These are phyloP conservation scores for Colletotrichum liaoningense DNA, from an alignment of 2,329 filamentous ascomycete genomes.

Conservation along the genomic window DNA sequence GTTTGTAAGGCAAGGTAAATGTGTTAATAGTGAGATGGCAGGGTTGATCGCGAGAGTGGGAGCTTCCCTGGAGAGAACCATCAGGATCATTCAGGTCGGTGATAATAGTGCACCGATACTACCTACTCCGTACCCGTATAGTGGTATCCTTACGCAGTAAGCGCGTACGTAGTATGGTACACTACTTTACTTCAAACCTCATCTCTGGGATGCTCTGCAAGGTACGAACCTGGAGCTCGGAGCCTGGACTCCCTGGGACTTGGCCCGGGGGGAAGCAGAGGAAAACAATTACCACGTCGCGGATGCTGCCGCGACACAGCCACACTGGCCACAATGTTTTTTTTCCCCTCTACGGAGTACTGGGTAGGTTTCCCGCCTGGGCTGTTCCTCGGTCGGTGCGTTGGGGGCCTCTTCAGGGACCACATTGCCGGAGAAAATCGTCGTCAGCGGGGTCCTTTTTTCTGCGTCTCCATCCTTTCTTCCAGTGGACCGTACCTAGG, in stretches of 20 bases:
- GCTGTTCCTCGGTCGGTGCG: background rate
- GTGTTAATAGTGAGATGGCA: background rate
- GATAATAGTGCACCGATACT: background rate
- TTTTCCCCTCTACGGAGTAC: background rate
- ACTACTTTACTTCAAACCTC: too few relatives aligned
- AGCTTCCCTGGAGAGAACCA: background rate
- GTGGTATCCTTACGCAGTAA: too few relatives aligned
- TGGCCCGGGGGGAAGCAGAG: too few relatives aligned
- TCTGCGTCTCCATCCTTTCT: too few relatives aligned
- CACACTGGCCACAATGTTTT: background rate
- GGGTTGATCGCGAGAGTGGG: background rate
- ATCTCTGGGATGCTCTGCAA: too few relatives aligned
- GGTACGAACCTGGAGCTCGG: too few relatives aligned
- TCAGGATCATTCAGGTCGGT: background rate
- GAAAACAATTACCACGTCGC: background rate
- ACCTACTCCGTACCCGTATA: too few relatives aligned
- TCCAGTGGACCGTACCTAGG: too few relatives aligned
- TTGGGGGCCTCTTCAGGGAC: background rate
- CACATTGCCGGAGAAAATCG: slow-evolving; percentile 5
- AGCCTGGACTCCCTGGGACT: too few relatives aligned
- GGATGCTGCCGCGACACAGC: slow-evolving; percentile 30
- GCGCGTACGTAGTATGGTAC: too few relatives aligned
- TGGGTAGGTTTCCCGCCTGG: too few relatives aligned
- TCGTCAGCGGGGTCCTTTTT: background rate
- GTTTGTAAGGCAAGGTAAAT: background rate